phyloP scores from a whole-genome alignment of 2,329 filamentous ascomycete genomes.

The Fusarium odoratissimum region DNA sequence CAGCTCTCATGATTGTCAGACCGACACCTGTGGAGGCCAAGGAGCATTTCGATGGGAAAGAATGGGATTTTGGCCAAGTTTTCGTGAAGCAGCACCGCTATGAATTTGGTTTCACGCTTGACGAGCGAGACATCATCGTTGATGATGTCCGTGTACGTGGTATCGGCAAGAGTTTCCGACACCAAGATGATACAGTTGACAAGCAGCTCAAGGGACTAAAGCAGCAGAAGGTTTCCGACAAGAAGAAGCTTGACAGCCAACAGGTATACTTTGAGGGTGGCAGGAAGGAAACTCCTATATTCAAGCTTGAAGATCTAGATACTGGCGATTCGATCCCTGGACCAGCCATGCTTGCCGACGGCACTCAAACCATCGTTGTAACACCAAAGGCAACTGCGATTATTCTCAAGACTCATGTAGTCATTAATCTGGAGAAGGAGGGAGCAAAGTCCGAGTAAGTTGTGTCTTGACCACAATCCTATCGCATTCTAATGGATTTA shows the following conservation, averaged over 20 bases:
- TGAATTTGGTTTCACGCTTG: conserved; percentile 91
- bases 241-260: conserved; percentile 73
- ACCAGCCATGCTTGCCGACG: conserved; percentile 87
- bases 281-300: conserved; percentile 81
- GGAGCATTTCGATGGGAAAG: conserved; percentile 69
- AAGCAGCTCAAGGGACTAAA: conserved; percentile 80
- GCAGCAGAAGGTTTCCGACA: conserved; percentile 64
- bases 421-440: conserved; percentile 82
- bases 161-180: conserved; percentile 88
- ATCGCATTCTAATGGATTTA: conserved; percentile 12
- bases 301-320: conserved; percentile 79
- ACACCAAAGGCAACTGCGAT: conserved; percentile 81
- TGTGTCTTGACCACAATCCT: too few species aligned
- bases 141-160: conserved; percentile 90
- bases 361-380: conserved; percentile 91
- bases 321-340: conserved; percentile 80
- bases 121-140: conserved; percentile 86
- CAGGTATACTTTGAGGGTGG: conserved; percentile 89
- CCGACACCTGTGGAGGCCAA: conserved; percentile 72
- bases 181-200: conserved; percentile 84
- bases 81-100: conserved; percentile 90
- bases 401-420: conserved; percentile 85
- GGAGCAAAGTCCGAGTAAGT: conserved; percentile 52
- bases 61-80: conserved; percentile 85
- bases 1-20: conserved; percentile 88